Evolutionary conservation across 2,329 filamentous ascomycete species (phyloP), one percentile per base, ranked within the genome.

Genomic region (Peltaster fructicola): DNA sequence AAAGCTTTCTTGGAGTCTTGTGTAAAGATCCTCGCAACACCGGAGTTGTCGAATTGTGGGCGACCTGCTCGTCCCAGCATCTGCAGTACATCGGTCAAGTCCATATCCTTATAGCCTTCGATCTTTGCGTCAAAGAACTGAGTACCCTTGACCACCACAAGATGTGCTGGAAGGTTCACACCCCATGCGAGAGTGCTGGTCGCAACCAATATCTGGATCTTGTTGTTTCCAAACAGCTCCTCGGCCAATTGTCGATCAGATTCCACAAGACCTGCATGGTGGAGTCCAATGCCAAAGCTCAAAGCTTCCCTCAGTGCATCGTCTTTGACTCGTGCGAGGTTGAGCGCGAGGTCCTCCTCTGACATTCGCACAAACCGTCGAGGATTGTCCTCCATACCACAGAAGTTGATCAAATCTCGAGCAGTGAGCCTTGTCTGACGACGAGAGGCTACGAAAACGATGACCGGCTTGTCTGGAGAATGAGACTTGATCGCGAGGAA

Each of bases 121-220:
- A 80, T 88, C 53, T 98, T 98, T 18, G 88, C 88, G 42, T 98
- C 88, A 47, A 90, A 98, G 56, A 79, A 98, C 44, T 98, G 90
- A 1, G 88, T 98, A 26, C 88, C 88, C 51, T 98, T 98, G 31
- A 98, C 90, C 2, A 98, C 79, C 3, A 98, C 88, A 4, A 98
- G 62, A 54, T 98, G 90, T 2, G 90, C 88, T 0, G 90, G 90
- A 41, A 98, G 59, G 48, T 98, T 98, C 41, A 98, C 85, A 54
- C 88, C 90, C 88, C 88, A 98, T 1, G 88, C 88, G 14, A 98
- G 65, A 0, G 90, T 98, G 47, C 81, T 91, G 1, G 88, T 98
- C 3, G 88, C 88, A 4, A 98, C 73, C 1, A 98, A 65, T 30
- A 98, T 85, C 47, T 98, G 88, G 26, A 98, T 92, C 56, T 95